Evolutionary conservation across 2,329 filamentous ascomycete genomes (phyloP), one percentile per base, ranked within the genome.

Genomic region (Aureobasidium zeae): DNA sequence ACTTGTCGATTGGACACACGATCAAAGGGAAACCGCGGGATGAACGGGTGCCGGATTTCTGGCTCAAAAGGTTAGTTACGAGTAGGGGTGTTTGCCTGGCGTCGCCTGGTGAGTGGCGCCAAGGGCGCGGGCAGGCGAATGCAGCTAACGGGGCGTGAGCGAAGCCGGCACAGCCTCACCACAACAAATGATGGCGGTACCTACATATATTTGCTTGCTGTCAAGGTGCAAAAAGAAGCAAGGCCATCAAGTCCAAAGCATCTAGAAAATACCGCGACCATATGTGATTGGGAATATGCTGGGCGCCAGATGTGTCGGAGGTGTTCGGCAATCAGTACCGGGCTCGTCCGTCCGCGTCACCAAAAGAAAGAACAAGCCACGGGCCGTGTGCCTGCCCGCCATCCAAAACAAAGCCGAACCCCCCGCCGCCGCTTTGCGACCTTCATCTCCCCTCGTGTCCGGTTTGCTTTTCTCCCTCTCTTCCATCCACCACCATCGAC

Each of bases 61-160:
- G n/a, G n/a, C n/a, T n/a, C n/a, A n/a, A n/a, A n/a, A n/a, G n/a
- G n/a, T n/a, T n/a, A n/a, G n/a, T n/a, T n/a, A n/a, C n/a, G n/a
- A n/a, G n/a, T n/a, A n/a, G n/a, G n/a, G n/a, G n/a, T 38, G 24
- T 29, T 28, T 39, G 36, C 36, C 25, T 39, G 25, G 25, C 30
- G 26, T 31, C 19, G 19, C 25, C 25, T 12, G 29, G 36, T n/a
- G 17, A 13, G 36, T 30, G 26, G 36, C 36, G 36, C 36, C 26
- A 39, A 39, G 36, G 36, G 36, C 26, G 36, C 19, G 25, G 19
- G 6, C 20, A 17, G 21, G 33, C 35, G 21, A 25, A 39, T 39
- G 36, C 36, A 39, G 36, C 36, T 39, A 39, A 39, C 36, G 36
- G 22, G 22, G n/a, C n/a, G n/a, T n/a, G n/a, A n/a, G 22, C 35